These are phyloP conservation scores for Penicillium sclerotigenum DNA, from an alignment of 2,329 filamentous ascomycete species.

Conservation along the genomic window DNA sequence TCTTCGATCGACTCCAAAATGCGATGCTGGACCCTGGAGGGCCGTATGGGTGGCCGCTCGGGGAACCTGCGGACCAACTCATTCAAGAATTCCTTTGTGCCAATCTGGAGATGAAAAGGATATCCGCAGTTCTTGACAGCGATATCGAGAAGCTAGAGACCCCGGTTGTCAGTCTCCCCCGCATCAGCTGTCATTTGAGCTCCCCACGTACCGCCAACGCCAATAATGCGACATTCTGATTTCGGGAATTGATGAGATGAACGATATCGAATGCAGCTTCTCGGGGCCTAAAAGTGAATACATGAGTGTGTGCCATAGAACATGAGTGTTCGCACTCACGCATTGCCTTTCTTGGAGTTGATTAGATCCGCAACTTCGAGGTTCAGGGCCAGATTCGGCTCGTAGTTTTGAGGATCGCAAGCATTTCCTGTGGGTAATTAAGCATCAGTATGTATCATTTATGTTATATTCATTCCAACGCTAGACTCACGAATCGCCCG, in stretches of 20 bases:
- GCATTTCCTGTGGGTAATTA: slow-evolving; percentile 65
- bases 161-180: slow-evolving; percentile 12
- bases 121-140: slow-evolving; percentile 99
- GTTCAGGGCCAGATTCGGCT: slow-evolving; percentile 93
- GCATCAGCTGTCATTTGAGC: slow-evolving; percentile 12
- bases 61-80: slow-evolving; percentile 95
- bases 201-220: slow-evolving; percentile 63
- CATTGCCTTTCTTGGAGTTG: slow-evolving; percentile 94
- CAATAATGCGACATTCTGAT: slow-evolving; percentile 88
- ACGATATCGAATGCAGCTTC: slow-evolving; percentile 93
- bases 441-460: slow-evolving; percentile 12
- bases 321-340: slow-evolving; percentile 48
- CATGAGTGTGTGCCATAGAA: slow-evolving; percentile 25
- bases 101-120: slow-evolving; percentile 96
- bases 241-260: slow-evolving; percentile 92
- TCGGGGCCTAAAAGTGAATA: slow-evolving; percentile 58
- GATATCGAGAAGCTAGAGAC: slow-evolving; percentile 78
- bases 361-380: slow-evolving; percentile 95
- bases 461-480: not conserved
- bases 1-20: slow-evolving; percentile 97
- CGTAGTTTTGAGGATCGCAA: slow-evolving; percentile 95
- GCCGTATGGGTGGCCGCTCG: slow-evolving; percentile 81
- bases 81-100: slow-evolving; percentile 98
- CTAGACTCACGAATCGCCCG: slow-evolving; percentile 72
- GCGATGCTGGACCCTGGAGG: slow-evolving; percentile 82